Base-by-base conservation (phyloP, 2,329 filamentous ascomycete species). In the Phialophora tarda region DNA sequence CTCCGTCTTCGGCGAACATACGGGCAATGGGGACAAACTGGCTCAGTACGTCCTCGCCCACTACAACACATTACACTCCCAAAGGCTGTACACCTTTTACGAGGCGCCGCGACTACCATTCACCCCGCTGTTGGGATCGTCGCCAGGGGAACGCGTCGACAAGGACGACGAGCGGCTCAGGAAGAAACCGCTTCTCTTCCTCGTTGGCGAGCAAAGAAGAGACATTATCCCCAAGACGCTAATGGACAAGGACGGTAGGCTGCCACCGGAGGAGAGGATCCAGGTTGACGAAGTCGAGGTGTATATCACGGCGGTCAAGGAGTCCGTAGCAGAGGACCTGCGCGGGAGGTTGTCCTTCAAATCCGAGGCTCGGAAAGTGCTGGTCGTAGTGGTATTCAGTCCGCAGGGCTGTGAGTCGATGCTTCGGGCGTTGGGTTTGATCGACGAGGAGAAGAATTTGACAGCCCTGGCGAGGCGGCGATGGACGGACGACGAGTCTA, bases 191-290 rank as follows among this genome's bases (percentile, higher is more conserved):
- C 77, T 98, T 4, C 80, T 98, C 0, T 99, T 98, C 77, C 85
- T 96, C 14, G 93, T 96, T 0, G 95, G 95, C 23, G 94, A 97
- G 76, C 91, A 93, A 75, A 86, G 93, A 62, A 83, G 95, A 53
- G 95, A 98, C 76, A 88, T 97, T 71, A 97, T 99, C 69, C 93
- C 95, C 1, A 91, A 86, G 72, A 92, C 87, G 1, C 81, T 98
- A 44, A 91, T 88, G 82, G 84, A 86, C 47, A 75, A 81, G 0
- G 63, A 66, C 28, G 55, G 56, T 4, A 65, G 60, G 41, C 51
- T 93, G 8, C 77, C 84, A 0, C 69, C 75, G 0, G 74, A 81
- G 14, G 77, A 78, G 60, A 82, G 85, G 57, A 90, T 95, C 24
- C 78, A 77, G 7, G 90, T 98, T 0, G 85, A 90, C 44, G 93